Percentiles rank a stretch among this genome's conserved stretches.
phyloP scores from a whole-genome alignment of 768 basidiomycete genomes.

The Boletus eberwhitei region DNA sequence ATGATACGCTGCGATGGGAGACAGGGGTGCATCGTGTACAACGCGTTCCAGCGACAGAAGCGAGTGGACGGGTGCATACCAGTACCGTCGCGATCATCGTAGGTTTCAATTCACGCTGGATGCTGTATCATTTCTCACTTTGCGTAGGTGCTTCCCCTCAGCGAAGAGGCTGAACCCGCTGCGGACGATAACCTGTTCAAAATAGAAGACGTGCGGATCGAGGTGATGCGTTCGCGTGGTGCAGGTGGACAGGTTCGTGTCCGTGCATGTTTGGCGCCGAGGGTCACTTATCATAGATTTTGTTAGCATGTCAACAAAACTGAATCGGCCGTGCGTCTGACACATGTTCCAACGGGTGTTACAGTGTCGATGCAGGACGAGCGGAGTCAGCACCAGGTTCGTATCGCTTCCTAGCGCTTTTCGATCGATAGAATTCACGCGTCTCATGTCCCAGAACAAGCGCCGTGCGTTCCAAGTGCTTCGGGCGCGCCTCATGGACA shows the following conservation, averaged over 20 bases:
- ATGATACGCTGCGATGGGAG: constrained; percentile 82
- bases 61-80: constrained; percentile 85
- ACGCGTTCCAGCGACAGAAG: constrained; percentile 87
- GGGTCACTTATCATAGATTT: background rate
- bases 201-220: constrained; percentile 85
- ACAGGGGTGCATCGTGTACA: constrained; percentile 97
- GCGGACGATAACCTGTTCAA: constrained; percentile 62
- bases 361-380: constrained; percentile 99
- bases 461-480: constrained; percentile 93
- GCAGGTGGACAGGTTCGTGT: constrained; percentile 86
- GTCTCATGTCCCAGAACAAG: constrained; percentile 57
- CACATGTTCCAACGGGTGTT: constrained; percentile 89
- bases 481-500: constrained; percentile 79
- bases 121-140: background rate
- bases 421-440: background rate
- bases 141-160: constrained; percentile 73
- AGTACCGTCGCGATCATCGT: constrained; percentile 36
- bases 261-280: background rate
- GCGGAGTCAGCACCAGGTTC: constrained; percentile 89
- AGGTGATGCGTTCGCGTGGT: constrained; percentile 96
- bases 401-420: background rate
- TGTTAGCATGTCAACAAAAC: constrained; percentile 96
- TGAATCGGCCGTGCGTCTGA: constrained; percentile 93
- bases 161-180: constrained; percentile 58
- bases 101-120: constrained; percentile 7